Evolutionary conservation across 176 grass and related monocot genomes (phyloP), one percentile per base, ranked within the genome.

Genomic region (Avena insularis): DNA sequence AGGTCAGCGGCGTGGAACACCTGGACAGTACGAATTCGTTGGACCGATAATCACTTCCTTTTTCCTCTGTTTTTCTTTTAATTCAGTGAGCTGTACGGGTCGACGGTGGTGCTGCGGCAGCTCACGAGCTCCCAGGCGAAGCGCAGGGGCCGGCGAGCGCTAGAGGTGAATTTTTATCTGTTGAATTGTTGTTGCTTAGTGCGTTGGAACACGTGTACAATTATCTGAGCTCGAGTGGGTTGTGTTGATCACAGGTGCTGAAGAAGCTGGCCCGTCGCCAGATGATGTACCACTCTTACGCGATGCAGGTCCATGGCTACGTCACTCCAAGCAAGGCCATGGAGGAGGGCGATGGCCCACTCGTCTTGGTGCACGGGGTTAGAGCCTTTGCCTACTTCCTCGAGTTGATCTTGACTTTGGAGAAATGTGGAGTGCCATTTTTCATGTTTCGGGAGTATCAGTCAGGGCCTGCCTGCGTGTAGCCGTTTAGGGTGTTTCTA

Each of bases 261-360:
- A 93, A 95, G 90, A 98, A 91, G 76, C 89, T 98, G 82, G 88
- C 93, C 84, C 91, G 83, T 71, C 93, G 88, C 20, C 89, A 94
- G 85, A 72, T 96, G 86, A 98, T 98, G 96, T 98, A 98, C 83
- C 75, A 96, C 54, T 94, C 91, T n/a, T 98, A 94, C 83, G 88
- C 96, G 57, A 93, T 96, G 84, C 93, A 98, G 90, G 96, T 98
- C 40, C 92, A 98, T 85, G 93, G 96, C 45, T 96, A 94, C 80
- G 89, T 98, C 20, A 79, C 79, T 62, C 71, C 89, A 3, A 81
- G 75, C 57, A 81, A 78, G 45, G 71, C 72, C n/a, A 58, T 51
- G 78, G 82, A 88, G 17, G 78, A 88, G 53, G 86, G 77, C 12
- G 84, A 95, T 75, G 84, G 56, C 29, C 87, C 92, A 9, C 92